Evolutionary conservation across 495 filamentous ascomycete genomes (phyloP).

Genomic region (Extremus antarcticus): DNA sequence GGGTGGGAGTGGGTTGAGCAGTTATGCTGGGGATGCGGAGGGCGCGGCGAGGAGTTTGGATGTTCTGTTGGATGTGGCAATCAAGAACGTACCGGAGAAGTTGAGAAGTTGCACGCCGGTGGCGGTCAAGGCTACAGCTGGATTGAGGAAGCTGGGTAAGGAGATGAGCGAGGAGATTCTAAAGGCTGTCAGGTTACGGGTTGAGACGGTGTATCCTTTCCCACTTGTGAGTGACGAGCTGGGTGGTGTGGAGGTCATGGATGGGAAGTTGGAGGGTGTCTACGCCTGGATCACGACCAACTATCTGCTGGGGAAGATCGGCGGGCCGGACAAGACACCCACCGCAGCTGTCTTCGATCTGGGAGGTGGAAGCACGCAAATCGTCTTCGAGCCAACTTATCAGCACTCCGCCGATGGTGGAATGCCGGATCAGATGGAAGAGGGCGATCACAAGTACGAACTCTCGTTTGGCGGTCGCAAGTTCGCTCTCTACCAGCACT

Average conservation of each 20-base stretch:
- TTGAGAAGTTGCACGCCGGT: slow-evolving; percentile 80
- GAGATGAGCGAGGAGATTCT: slow-evolving; percentile 76
- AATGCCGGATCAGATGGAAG: slow-evolving; percentile 75
- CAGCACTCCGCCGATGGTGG: slow-evolving; percentile 56
- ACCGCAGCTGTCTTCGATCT: slow-evolving; percentile 94
- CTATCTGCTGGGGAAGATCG: slow-evolving; percentile 95
- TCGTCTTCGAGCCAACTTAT: slow-evolving; percentile 96
- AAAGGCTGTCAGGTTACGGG: slow-evolving; percentile 65
- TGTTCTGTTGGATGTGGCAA: slow-evolving; percentile 69
- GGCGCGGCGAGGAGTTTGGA: slow-evolving; percentile 86
- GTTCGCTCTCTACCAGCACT: slow-evolving; percentile 96
- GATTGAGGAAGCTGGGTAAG: slow-evolving; percentile 70
- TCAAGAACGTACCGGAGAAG: slow-evolving; percentile 72
- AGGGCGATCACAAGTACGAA: slow-evolving; percentile 94
- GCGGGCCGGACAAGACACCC: slow-evolving; percentile 73
- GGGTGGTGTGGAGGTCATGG: slow-evolving; percentile 88
- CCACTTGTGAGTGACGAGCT: slow-evolving; percentile 76
- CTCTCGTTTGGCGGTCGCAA: slow-evolving; percentile 81
- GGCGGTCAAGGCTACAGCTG: slow-evolving; percentile 94
- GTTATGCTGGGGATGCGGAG: slow-evolving; percentile 72
- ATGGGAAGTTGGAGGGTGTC: slow-evolving; percentile 90
- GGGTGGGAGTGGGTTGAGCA: slow-evolving; percentile 73
- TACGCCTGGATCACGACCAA: slow-evolving; percentile 99
- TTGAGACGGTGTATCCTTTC: slow-evolving; percentile 91
- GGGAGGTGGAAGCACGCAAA: slow-evolving; percentile 92